A percentile compares a stretch with the other conserved stretches of the same genome.
Evolutionary conservation across 768 basidiomycete species (phyloP).

Genomic region (Kwoniella europaea): DNA sequence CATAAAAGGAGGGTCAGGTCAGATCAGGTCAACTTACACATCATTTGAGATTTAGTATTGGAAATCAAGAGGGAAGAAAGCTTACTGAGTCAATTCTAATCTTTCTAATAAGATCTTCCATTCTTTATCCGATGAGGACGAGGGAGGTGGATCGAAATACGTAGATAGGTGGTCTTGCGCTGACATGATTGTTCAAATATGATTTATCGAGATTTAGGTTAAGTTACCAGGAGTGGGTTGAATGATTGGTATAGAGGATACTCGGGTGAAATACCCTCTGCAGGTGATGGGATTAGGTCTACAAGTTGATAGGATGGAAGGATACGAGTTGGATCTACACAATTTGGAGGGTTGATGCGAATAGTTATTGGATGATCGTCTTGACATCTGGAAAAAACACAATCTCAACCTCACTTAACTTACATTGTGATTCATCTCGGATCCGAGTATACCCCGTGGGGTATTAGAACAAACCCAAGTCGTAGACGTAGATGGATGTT

Average conservation of each 20-base stretch:
- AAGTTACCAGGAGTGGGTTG: too few species aligned
- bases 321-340: too few species aligned
- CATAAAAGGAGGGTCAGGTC: neutral
- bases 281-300: too few species aligned
- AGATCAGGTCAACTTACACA: neutral
- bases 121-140: constrained; percentile 12
- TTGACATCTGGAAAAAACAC: too few species aligned
- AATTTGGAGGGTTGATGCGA: too few species aligned
- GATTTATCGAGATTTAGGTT: neutral
- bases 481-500: too few species aligned
- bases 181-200: constrained; percentile 8
- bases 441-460: neutral
- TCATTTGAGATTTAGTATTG: neutral
- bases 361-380: too few species aligned
- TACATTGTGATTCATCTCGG: neutral
- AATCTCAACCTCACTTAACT: too few species aligned
- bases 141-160: neutral
- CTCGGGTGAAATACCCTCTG: too few species aligned
- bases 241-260: too few species aligned
- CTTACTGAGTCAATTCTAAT: constrained; percentile 10
- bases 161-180: constrained; percentile 11
- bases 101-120: constrained; percentile 16
- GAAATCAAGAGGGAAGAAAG: neutral
- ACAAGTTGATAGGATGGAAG: too few species aligned
- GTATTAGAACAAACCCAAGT: neutral